phyloP scores from a whole-genome alignment of 768 basidiomycete species.

The Agaricus subrufescens region DNA sequence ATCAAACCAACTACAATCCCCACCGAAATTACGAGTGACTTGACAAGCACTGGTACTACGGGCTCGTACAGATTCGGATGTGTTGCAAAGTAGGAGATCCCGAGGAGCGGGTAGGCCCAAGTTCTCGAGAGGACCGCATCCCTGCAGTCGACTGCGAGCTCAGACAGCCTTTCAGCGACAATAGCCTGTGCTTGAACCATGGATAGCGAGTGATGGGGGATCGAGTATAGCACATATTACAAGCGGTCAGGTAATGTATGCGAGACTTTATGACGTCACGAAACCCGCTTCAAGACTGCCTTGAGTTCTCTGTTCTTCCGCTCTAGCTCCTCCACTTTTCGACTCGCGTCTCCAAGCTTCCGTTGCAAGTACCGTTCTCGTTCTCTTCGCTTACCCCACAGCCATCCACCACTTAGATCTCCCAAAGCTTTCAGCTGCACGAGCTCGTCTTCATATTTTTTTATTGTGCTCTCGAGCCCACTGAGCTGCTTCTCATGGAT shows the following conservation, averaged over 20 bases:
- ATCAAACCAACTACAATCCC: slow-evolving; percentile 42
- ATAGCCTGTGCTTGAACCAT: slow-evolving; percentile 14
- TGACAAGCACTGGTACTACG: slow-evolving; percentile 32
- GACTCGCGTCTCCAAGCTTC: slow-evolving; percentile 69
- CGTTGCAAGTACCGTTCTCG: slow-evolving; percentile 65
- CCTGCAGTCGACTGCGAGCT: slow-evolving; percentile 16
- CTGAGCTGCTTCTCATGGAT: slow-evolving; percentile 68
- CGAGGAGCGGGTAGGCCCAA: slow-evolving; percentile 35
- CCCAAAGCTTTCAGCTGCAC: slow-evolving; percentile 59
- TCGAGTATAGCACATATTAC: too few relatives aligned
- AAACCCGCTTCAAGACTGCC: slow-evolving; percentile 36
- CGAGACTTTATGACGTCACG: slow-evolving; percentile 18
- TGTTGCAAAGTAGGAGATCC: slow-evolving; percentile 30
- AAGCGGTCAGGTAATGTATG: slow-evolving; percentile 4
- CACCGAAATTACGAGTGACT: slow-evolving; percentile 31
- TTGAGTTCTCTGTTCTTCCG: slow-evolving; percentile 64
- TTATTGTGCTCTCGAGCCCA: slow-evolving; percentile 58
- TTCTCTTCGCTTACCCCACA: slow-evolving; percentile 37
- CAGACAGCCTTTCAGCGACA: slow-evolving; percentile 13
- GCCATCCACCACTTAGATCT: slow-evolving; percentile 35
- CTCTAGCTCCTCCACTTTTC: slow-evolving; percentile 67
- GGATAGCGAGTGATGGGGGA: too few relatives aligned
- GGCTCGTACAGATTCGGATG: slow-evolving; percentile 30
- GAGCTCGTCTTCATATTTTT: slow-evolving; percentile 74
- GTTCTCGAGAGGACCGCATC: slow-evolving; percentile 31